A percentile compares a stretch with the other conserved stretches of the same genome.
phyloP scores from a whole-genome alignment of 2,329 filamentous ascomycete species.

The Fusarium mangiferae region DNA sequence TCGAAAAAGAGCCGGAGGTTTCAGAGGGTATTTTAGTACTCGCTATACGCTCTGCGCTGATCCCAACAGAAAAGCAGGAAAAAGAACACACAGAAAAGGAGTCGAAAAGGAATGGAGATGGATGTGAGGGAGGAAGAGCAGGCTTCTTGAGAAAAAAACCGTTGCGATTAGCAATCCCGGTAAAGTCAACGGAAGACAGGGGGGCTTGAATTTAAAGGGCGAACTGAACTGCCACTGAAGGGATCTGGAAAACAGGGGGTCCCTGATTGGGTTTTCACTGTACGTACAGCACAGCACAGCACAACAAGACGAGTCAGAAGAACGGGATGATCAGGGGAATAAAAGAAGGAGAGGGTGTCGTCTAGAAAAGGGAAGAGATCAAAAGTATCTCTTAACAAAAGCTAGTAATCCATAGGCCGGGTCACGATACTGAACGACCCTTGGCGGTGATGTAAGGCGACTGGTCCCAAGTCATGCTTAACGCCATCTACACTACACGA shows the following conservation, averaged over 20 bases:
- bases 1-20: background rate
- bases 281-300: background rate
- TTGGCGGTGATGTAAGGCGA: slow-evolving; percentile 23
- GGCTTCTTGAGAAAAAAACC: slow-evolving; percentile 19
- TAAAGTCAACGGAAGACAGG: slow-evolving; percentile 24
- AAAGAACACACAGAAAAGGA: background rate
- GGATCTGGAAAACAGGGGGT: slow-evolving; percentile 19
- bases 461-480: slow-evolving; percentile 14
- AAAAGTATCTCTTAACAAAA: slow-evolving; percentile 15
- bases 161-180: slow-evolving; percentile 38
- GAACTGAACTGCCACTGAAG: slow-evolving; percentile 9
- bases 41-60: background rate
- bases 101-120: slow-evolving; percentile 8
- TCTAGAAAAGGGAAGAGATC: background rate
- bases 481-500: slow-evolving; percentile 32
- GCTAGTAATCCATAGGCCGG: background rate
- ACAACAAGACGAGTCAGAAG: slow-evolving; percentile 27
- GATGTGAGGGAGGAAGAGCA: slow-evolving; percentile 15
- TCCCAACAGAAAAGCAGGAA: slow-evolving; percentile 3
- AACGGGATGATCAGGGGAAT: slow-evolving; percentile 33
- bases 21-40: background rate
- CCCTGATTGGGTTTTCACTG: slow-evolving; percentile 6
- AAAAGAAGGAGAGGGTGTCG: slow-evolving; percentile 7
- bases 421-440: slow-evolving; percentile 17
- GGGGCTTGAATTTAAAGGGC: slow-evolving; percentile 24